Evolutionary conservation across 257 asterid species (phyloP).

Genomic region (Solanum dulcamara): DNA sequence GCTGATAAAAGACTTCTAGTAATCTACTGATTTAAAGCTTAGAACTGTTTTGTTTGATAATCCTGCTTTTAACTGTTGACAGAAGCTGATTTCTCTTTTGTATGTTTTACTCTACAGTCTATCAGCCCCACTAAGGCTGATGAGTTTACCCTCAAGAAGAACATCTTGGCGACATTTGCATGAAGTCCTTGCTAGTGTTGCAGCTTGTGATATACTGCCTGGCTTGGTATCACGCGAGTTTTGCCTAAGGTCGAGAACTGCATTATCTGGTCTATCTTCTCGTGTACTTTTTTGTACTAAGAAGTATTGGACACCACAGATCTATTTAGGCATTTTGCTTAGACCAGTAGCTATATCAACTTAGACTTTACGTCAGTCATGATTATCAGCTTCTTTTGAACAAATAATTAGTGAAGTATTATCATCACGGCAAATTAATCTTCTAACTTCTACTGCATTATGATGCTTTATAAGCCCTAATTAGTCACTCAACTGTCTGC

Average conservation of each 20-base stretch:
- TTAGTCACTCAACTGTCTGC: background rate
- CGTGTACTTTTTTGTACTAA: background rate
- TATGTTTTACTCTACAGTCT: constrained; percentile 36
- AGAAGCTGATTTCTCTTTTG: background rate
- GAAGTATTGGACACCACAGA: background rate
- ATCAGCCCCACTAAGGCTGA: constrained; percentile 68
- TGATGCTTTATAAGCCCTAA: background rate
- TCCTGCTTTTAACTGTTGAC: background rate
- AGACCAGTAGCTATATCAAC: background rate
- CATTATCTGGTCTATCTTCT: constrained; percentile 6
- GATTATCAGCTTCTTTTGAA: background rate
- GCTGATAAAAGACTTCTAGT: background rate
- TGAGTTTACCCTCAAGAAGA: constrained; percentile 82
- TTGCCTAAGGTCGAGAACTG: constrained; percentile 5
- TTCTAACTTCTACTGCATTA: background rate
- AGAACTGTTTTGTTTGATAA: background rate
- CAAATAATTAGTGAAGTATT: background rate
- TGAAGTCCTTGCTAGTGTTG: constrained; percentile 12
- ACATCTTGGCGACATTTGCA: constrained; percentile 53
- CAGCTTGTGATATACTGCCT: background rate
- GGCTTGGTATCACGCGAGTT: background rate
- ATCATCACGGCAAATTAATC: background rate
- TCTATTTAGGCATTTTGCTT: background rate
- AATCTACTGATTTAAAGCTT: background rate
- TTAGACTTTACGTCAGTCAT: background rate